Base-by-base conservation (phyloP, 371 early-diverging fungal species). In the Entomophthora muscae region DNA sequence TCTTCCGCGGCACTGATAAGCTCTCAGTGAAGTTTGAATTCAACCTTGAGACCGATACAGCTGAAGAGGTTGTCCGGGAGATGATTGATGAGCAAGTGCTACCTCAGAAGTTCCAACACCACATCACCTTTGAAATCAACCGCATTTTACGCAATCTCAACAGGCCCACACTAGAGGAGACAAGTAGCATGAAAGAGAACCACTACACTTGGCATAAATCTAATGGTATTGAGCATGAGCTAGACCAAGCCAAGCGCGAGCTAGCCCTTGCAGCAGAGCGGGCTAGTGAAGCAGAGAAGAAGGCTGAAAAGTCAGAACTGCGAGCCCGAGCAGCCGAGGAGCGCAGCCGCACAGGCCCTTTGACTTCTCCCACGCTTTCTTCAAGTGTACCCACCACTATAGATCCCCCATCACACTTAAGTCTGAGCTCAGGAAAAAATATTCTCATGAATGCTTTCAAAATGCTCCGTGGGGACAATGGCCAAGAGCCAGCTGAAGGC, bases 11-110 rank as follows among this genome's bases (percentile, higher is more conserved):
- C 24, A 83, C 79, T 71, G 90, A 89, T 67, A 81, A 79, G 63
- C 73, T 83, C 13, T 84, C 90, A 3, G 87, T 93, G 26, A 90
- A 89, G 68, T 94, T 94, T 78, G 85, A 86, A 64, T 93, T 89
- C 72, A 86, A 92, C 70, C 78, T 82, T 5, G 83, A 88, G 42
- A 83, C 80, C 3, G 95, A 94, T 65, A 93, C 93, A 3, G 90
- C 92, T 0, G 92, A 91, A 63, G 85, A 86, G 66, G 91, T 94
- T 5, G 89, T 90, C 7, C 82, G 80, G 51, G 95, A 94, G 71
- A 92, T 94, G 91, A 88, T 88, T 66, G 84, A 83, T 55, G 90
- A 88, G 70, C 72, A 84, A 56, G 88, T 90, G 12, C 71, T 90
- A 10, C 85, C 82, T 31, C 78, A 83, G 52, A 70, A 74, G 66